Conservation (phyloP, 345 rosid genomes). For the Sapria himalayana region DNA sequence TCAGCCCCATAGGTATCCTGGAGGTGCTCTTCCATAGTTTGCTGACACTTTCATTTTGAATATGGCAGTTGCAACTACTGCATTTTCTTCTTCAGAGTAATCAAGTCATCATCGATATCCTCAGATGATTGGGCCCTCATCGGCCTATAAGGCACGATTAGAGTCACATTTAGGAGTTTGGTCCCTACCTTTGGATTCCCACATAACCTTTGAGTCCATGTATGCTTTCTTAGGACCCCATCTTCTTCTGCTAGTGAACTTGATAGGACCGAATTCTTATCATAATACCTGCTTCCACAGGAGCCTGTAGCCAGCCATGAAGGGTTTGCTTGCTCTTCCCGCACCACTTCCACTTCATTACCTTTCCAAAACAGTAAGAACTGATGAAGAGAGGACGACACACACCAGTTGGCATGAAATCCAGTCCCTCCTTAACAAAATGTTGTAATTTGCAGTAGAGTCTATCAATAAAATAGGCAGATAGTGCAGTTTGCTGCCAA, state of each 20-base stretch:
- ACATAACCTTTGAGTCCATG: background rate
- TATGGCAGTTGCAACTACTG: background rate
- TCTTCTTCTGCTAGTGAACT: background rate
- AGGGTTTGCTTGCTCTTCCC: background rate
- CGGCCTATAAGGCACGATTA: background rate
- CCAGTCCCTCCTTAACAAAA: conserved; percentile 1
- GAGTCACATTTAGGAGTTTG: background rate
- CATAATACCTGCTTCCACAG: background rate
- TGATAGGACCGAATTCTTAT: background rate
- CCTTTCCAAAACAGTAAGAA: conserved; percentile 1
- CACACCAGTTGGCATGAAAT: conserved; percentile 3
- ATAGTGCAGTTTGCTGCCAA: background rate
- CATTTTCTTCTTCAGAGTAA: background rate
- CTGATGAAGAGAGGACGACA: conserved; percentile 1
- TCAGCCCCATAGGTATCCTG: background rate
- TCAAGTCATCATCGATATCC: background rate
- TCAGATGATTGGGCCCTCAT: background rate
- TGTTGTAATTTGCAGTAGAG: background rate
- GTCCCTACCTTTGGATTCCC: background rate
- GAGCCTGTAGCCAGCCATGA: background rate
- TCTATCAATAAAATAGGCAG: background rate
- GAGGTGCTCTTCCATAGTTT: background rate
- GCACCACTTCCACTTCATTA: background rate
- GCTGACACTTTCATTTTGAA: background rate
- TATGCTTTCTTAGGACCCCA: background rate